Base-by-base conservation (phyloP, 306 rosid genomes). In the Quercus bicolor region DNA sequence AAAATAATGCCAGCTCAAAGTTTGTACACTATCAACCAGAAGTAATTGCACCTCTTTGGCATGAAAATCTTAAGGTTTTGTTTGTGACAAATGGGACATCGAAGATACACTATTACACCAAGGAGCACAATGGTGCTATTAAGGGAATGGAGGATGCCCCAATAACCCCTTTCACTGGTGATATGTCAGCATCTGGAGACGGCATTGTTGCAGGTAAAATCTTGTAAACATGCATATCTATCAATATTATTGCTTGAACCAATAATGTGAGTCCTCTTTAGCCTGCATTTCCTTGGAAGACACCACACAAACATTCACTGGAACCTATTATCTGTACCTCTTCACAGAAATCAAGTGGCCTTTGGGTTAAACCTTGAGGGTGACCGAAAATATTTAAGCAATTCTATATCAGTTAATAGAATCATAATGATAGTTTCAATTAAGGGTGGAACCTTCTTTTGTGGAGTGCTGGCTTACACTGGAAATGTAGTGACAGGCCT, bases 1-100 rank as follows among this genome's bases (percentile, higher is more conserved):
- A 87, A 90, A 87, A 92, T 78, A 95, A 95, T 79, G 87, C 65
- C 56, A 85, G 85, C 56, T 90, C 93, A 2, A 95, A 95, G 86
- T 95, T 92, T 86, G 88, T 85, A 80, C 98, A 92, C 85, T 86
- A 91, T 77, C 81, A 83, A 61, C 93, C 88, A 13, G 93, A 92
- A 83, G 87, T 85, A 74, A 33, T 95, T 68, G 82, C 76, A 34
- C 88, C 91, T 54, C 85, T 95, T 68, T 95, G 94, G 98, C 98
- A 91, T 53, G 90, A 92, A 78, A 86, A 85, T 84, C 98, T 95
- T 64, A 87, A 91, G 91, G 88, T 92, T 77, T 86, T 95, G 88
- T 95, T 95, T 66, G 98, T 95, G 77, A 95, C 98, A 78, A 95
- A 92, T 82, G 98, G 98, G 72, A 91, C 98, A 77, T 95, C 98